A percentile compares a stretch with the other conserved stretches of the same genome.
Evolutionary conservation across 257 asterid species (phyloP).

Genomic region (Salvia rosmarinus): DNA sequence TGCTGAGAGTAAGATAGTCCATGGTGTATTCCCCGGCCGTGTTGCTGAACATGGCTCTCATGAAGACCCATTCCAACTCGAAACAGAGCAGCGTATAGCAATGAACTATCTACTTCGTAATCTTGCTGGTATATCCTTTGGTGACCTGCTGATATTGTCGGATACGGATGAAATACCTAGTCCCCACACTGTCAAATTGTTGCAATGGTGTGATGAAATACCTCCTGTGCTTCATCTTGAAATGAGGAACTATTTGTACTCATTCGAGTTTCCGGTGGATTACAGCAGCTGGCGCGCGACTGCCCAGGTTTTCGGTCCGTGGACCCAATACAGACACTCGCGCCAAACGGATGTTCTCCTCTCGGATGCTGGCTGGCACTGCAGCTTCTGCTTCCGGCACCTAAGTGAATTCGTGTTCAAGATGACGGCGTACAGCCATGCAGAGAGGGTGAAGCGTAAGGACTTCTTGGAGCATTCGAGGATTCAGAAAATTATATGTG

Average conservation of each 20-base stretch:
- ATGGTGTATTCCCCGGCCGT: constrained; percentile 65
- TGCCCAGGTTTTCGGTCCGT: constrained; percentile 53
- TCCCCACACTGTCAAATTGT: constrained; percentile 73
- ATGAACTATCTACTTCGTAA: constrained; percentile 63
- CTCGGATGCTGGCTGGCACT: constrained; percentile 96
- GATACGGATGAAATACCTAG: constrained; percentile 96
- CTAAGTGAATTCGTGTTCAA: constrained; percentile 39
- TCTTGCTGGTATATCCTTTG: constrained; percentile 62
- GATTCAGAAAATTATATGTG: constrained; percentile 73
- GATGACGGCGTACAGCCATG: constrained; percentile 43
- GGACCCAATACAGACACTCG: constrained; percentile 76
- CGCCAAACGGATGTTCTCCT: constrained; percentile 64
- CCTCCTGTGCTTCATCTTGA: constrained; percentile 80
- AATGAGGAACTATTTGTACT: constrained; percentile 67
- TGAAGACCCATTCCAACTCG: constrained; percentile 75
- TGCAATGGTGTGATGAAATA: constrained; percentile 92
- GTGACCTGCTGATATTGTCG: constrained; percentile 81
- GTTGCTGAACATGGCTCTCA: constrained; percentile 44
- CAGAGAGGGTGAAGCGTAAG: constrained; percentile 34
- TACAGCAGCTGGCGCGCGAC: constrained; percentile 86
- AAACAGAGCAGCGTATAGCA: constrained; percentile 68
- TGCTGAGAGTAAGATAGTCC: constrained; percentile 64
- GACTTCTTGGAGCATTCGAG: constrained; percentile 61
- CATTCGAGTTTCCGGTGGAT: constrained; percentile 89
- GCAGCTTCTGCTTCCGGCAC: constrained; percentile 72